Evolutionary conservation across 768 basidiomycete genomes (phyloP), one percentile per base, ranked within the genome.

Genomic region (Podaxis carcinomalis): DNA sequence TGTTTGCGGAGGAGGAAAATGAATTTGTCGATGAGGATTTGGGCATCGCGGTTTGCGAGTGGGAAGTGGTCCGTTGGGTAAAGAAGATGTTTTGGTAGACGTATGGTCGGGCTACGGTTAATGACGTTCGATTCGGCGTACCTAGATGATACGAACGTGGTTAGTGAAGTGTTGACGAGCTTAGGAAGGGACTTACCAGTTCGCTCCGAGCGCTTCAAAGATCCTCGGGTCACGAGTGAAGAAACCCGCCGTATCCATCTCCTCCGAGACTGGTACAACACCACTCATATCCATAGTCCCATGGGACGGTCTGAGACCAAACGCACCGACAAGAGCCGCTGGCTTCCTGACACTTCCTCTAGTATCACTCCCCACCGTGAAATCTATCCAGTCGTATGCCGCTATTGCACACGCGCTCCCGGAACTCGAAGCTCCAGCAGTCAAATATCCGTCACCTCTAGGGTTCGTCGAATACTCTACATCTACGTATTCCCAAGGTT

Each of bases 391-490:
- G 0, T 70, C 65, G 61, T 77, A 77, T 16, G 66, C 76, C 6
- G 75, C 76, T 51, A 76, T 70, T 5, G 74, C 76, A 65, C 73
- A 75, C 1, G 76, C 76, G 49, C 76, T 77, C 1, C 76, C 76
- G 1, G 75, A 74, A 62, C 76, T 77, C 42, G 74, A 75, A 3
- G 73, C 72, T 5, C 73, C 70, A 13, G 76, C 75, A 5, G 75
- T 77, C 19, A 75, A 63, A 56, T 73, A 66, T 4, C 73, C 75
- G 49, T 77, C 76, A 23, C 69, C 76, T 50, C 76, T 68, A 3
- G 76, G 76, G 56, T 77, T 77, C 70, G 70, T 72, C 1, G 75
- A 74, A 60, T 77, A 77, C 6, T 71, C 64, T 14, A 74, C 63
- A 49, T 77, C 75, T 7, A 68, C 58, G 62, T 69, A 75, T 56